Evolutionary conservation across 1,139 yeast species (phyloP).

Genomic region (Diutina neorugosa): DNA sequence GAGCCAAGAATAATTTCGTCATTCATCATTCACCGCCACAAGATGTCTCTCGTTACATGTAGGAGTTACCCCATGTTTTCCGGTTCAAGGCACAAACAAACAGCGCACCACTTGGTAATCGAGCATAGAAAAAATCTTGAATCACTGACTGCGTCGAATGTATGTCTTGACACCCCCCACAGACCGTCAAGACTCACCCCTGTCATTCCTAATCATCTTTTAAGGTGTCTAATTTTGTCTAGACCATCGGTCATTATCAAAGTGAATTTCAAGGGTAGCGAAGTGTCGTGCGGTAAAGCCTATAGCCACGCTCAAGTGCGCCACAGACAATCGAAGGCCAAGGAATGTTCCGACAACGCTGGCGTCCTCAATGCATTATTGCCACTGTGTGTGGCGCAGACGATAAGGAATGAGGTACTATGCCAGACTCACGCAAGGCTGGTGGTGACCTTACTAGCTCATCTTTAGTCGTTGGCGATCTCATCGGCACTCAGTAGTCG

Average conservation of each 20-base stretch:
- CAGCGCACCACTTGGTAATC: not conserved
- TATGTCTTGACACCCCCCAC: not conserved
- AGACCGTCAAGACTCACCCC: not conserved
- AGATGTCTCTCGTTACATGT: not conserved
- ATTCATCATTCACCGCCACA: not conserved
- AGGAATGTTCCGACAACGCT: not conserved
- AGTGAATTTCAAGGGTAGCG: not conserved
- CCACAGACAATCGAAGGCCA: not conserved
- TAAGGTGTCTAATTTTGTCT: too few species aligned
- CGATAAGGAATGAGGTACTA: not conserved
- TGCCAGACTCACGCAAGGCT: not conserved
- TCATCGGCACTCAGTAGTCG: not conserved
- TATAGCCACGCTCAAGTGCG: not conserved
- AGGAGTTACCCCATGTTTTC: not conserved
- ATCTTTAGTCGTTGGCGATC: not conserved
- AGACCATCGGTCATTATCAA: not conserved
- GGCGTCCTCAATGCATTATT: not conserved
- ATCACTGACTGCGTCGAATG: not conserved
- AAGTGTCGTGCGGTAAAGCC: not conserved
- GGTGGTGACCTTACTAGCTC: not conserved
- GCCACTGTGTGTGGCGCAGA: not conserved
- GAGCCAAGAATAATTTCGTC: not conserved
- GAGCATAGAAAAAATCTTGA: not conserved
- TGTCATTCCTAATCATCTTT: too few species aligned
- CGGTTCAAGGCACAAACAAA: not conserved